Base-by-base conservation (phyloP, 495 filamentous ascomycete species). In the Xylaria telfairii region DNA sequence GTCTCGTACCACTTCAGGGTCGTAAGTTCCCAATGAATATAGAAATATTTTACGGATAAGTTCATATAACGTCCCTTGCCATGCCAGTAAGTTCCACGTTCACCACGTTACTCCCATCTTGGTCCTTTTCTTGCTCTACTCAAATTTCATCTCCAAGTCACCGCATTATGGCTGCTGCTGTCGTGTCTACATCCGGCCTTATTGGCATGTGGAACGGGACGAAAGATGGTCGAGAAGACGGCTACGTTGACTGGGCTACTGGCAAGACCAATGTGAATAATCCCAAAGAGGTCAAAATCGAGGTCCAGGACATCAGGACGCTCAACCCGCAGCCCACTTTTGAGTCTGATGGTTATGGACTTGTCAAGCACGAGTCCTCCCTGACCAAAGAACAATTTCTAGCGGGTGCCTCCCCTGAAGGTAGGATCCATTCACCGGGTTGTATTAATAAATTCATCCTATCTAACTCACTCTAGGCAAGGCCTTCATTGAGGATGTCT, bases 121-220 rank as follows among this genome's bases (percentile, higher is more conserved):
- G 34, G 46, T 24, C 63, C 10, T 21, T 63, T 53, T 46, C 6
- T 21, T 70, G 69, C 24, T 53, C 65, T 46, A 28, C 41, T 65
- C 39, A 59, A 70, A 3, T 66, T 30, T 13, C 6, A 7, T 17
- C n/a, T 28, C 62, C 37, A 15, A 51, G 19, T 70, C 30, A 39
- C 39, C 47, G 7, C 51, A 73, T 44, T 13, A 77, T 77, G 75
- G 75, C 75, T 73, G 70, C 73, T 68, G 71, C 71, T 65, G 75
- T 77, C 56, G 73, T 69, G 4, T 71, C 73, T 67, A 77, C 75
- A 56, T 72, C 73, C 57, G 75, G 75, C 71, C 59, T 72, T 47
- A 75, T 77, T 69, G 75, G 75, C 75, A 77, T 77, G 75, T 77
- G 75, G 75, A 73, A 73, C 34, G 73, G 75, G 13, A 77, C 75